A percentile compares a stretch with the other conserved stretches of the same genome.
Evolutionary conservation across 2,329 filamentous ascomycete genomes (phyloP).

Genomic region (Neoarthrinium moseri): DNA sequence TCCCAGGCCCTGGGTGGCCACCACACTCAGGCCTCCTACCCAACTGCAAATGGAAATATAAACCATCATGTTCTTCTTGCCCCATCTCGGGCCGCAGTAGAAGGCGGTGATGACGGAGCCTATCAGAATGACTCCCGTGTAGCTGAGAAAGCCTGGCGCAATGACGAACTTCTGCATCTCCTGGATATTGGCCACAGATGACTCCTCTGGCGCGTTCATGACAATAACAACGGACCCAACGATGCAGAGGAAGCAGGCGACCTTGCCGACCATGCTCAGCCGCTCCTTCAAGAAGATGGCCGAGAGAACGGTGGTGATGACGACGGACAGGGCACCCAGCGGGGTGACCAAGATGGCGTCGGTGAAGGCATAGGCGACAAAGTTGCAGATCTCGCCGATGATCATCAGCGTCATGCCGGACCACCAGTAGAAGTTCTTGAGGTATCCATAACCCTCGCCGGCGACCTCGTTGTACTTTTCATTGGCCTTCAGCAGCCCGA

Average conservation of each 20-base stretch:
- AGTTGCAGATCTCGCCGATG: conserved; percentile 93
- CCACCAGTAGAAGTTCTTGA: conserved; percentile 97
- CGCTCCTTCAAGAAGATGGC: conserved; percentile 96
- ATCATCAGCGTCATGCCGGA: conserved; percentile 96
- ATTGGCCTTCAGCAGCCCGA: conserved; percentile 87
- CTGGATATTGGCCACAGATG: conserved; percentile 83
- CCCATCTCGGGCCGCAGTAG: conserved; percentile 83
- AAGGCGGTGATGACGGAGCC: conserved; percentile 71
- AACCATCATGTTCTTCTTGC: conserved; percentile 96
- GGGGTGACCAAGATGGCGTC: conserved; percentile 95
- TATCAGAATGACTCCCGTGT: conserved; percentile 78
- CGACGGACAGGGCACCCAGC: conserved; percentile 85
- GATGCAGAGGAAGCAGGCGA: conserved; percentile 94
- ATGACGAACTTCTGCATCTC: conserved; percentile 90
- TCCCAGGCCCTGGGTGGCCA: conserved; percentile 89
- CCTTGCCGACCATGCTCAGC: conserved; percentile 91
- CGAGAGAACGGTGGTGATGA: conserved; percentile 86
- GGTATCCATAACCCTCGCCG: conserved; percentile 94
- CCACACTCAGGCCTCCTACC: conserved; percentile 90
- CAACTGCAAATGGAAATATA: conserved; percentile 96
- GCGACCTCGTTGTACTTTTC: conserved; percentile 95
- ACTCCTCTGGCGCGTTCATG: conserved; percentile 85
- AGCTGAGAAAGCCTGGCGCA: conserved; percentile 80
- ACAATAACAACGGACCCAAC: conserved; percentile 91
- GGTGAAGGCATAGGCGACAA: conserved; percentile 94